Percentiles rank a stretch among this genome's conserved stretches.
phyloP scores from a whole-genome alignment of 768 basidiomycete species.

The Boletus subparvulus region DNA sequence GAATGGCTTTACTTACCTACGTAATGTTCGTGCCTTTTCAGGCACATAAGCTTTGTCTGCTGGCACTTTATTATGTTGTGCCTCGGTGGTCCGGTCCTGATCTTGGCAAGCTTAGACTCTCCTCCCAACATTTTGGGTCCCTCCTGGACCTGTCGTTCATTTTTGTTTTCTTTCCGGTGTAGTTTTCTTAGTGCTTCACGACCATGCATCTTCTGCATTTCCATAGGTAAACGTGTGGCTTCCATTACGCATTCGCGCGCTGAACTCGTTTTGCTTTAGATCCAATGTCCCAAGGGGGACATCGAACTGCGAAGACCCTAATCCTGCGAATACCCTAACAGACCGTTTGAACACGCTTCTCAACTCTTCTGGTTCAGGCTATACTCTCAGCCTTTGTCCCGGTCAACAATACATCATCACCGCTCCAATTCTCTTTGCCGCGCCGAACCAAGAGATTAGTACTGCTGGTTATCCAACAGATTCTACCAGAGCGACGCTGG shows the following conservation, averaged over 20 bases:
- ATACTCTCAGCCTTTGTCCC: constrained; percentile 66
- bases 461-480: constrained; percentile 75
- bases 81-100: too few species aligned
- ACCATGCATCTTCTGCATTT: constrained; percentile 13
- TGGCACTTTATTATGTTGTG: not conserved
- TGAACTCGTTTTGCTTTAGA: constrained; percentile 8
- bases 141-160: not conserved
- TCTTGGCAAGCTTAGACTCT: not conserved
- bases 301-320: constrained; percentile 38
- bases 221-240: constrained; percentile 7
- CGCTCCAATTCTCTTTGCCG: constrained; percentile 64
- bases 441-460: constrained; percentile 76
- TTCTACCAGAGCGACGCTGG: constrained; percentile 62
- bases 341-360: constrained; percentile 65
- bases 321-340: constrained; percentile 61
- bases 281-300: not conserved
- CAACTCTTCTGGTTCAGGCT: constrained; percentile 64
- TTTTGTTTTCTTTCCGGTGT: not conserved
- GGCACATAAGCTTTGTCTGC: too few species aligned
- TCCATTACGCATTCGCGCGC: not conserved
- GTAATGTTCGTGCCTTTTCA: too few species aligned
- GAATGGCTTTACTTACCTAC: too few species aligned
- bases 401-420: constrained; percentile 59
- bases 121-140: not conserved
- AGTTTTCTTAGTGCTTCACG: not conserved